phyloP scores from a whole-genome alignment of 331 rosid genomes.

The Arachis monticola region DNA sequence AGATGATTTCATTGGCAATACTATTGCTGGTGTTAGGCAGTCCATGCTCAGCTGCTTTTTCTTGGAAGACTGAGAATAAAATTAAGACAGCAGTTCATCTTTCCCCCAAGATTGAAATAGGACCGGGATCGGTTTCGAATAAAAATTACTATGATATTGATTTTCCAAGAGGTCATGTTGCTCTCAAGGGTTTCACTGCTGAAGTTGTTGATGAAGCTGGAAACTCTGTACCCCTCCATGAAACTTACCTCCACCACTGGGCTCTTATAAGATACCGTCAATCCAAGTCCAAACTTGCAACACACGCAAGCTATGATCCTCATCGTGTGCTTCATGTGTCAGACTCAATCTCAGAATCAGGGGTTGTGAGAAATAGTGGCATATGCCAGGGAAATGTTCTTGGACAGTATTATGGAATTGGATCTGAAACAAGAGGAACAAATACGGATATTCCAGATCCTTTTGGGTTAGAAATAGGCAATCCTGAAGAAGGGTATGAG shows the following conservation, averaged over 20 bases:
- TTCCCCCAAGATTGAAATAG: conserved; percentile 59
- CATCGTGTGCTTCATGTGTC: conserved; percentile 13
- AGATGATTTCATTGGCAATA: conserved; percentile 37
- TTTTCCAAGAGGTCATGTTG: conserved; percentile 79
- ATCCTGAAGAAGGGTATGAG: conserved; percentile 44
- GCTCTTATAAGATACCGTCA: conserved; percentile 20
- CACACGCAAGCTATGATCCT: conserved; percentile 6
- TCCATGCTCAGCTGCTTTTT: conserved; percentile 36
- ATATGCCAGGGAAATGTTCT: background rate
- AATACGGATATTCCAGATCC: conserved; percentile 44
- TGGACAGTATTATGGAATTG: conserved; percentile 45
- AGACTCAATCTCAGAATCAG: background rate
- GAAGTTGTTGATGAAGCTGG: conserved; percentile 75
- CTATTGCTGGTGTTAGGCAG: conserved; percentile 34
- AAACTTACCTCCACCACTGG: conserved; percentile 77
- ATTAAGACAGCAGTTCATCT: conserved; percentile 49
- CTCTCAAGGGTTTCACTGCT: conserved; percentile 63
- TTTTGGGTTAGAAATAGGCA: conserved; percentile 46
- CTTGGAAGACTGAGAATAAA: conserved; percentile 26
- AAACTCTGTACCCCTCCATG: conserved; percentile 59
- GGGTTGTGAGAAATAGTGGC: conserved; percentile 34
- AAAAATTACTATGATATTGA: conserved; percentile 39
- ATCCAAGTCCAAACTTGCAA: conserved; percentile 22
- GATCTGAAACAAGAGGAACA: conserved; percentile 46
- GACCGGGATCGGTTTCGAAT: conserved; percentile 45